Evolutionary conservation across 768 basidiomycete species (phyloP).

Genomic region (Phaeolepiota aurea): DNA sequence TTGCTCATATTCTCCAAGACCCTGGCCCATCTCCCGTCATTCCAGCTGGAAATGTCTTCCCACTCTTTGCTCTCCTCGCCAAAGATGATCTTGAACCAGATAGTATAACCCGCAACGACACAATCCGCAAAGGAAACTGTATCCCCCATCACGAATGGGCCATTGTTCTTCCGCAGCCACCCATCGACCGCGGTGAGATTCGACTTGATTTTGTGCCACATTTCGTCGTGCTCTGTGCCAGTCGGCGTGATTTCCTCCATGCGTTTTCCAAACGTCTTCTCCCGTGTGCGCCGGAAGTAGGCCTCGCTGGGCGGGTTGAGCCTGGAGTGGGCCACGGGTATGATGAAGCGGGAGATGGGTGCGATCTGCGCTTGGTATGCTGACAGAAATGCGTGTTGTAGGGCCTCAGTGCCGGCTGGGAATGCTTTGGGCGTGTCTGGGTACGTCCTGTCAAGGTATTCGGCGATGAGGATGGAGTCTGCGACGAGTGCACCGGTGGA

Average conservation of each 20-base stretch:
- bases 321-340: slow-evolving; percentile 10
- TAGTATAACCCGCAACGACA: slow-evolving; percentile 19
- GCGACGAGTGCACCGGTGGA: slow-evolving; percentile 25
- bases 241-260: slow-evolving; percentile 26
- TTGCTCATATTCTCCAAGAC: slow-evolving; percentile 19
- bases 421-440: slow-evolving; percentile 32
- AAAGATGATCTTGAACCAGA: slow-evolving; percentile 20
- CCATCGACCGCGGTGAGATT: slow-evolving; percentile 17
- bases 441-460: slow-evolving; percentile 43
- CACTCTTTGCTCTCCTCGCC: slow-evolving; percentile 32
- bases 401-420: slow-evolving; percentile 24
- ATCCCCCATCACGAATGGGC: slow-evolving; percentile 28
- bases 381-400: slow-evolving; percentile 28
- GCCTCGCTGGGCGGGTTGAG: slow-evolving; percentile 15
- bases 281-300: slow-evolving; percentile 28
- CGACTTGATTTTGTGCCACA: slow-evolving; percentile 28
- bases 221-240: slow-evolving; percentile 17
- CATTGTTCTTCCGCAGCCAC: slow-evolving; percentile 21
- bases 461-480: slow-evolving; percentile 38
- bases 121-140: slow-evolving; percentile 32
- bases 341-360: slow-evolving; percentile 11
- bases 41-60: slow-evolving; percentile 27
- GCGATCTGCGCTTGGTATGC: slow-evolving; percentile 10
- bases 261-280: slow-evolving; percentile 19
- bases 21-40: slow-evolving; percentile 30